Percentiles rank a stretch among this genome's conserved stretches.
Evolutionary conservation across 148 eudicot genomes (phyloP).

Genomic region (Tetragonia tetragonoides): DNA sequence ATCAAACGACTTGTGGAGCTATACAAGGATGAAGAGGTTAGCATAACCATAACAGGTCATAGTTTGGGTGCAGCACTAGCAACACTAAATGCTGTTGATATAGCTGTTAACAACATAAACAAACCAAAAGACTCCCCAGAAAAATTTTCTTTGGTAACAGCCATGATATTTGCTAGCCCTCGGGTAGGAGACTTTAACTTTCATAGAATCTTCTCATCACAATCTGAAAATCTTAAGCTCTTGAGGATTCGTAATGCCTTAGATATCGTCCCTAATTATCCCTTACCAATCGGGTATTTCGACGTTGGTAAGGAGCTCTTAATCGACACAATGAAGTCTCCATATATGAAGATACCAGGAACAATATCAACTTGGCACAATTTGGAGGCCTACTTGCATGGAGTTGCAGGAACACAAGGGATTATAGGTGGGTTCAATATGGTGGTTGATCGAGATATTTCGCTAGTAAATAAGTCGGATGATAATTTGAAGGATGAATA

Average conservation of each 20-base stretch:
- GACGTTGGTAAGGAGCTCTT: conserved; percentile 55
- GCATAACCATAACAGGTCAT: conserved; percentile 64
- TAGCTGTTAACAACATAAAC: conserved; percentile 47
- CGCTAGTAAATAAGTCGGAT: conserved; percentile 46
- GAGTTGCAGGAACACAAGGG: conserved; percentile 64
- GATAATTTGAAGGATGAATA: conserved; percentile 53
- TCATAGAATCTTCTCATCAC: conserved; percentile 22
- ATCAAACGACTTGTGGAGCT: conserved; percentile 41
- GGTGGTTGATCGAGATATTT: conserved; percentile 53
- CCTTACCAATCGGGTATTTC: conserved; percentile 39
- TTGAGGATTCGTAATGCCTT: conserved; percentile 41
- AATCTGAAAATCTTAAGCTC: conserved; percentile 28
- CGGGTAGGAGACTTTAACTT: conserved; percentile 61
- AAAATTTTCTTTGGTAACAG: conserved; percentile 49
- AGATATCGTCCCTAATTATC: conserved; percentile 57
- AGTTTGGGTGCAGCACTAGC: conserved; percentile 64
- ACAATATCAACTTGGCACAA: conserved; percentile 47
- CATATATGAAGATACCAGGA: conserved; percentile 56
- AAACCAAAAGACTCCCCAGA: conserved; percentile 20
- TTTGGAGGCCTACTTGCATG: conserved; percentile 66
- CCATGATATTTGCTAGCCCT: conserved; percentile 61
- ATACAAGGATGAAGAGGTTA: conserved; percentile 56
- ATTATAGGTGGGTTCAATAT: conserved; percentile 41
- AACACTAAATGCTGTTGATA: conserved; percentile 67
- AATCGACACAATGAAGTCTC: conserved; percentile 55